Conservation (phyloP, 768 basidiomycete genomes). For the Solioccasus polychromus region DNA sequence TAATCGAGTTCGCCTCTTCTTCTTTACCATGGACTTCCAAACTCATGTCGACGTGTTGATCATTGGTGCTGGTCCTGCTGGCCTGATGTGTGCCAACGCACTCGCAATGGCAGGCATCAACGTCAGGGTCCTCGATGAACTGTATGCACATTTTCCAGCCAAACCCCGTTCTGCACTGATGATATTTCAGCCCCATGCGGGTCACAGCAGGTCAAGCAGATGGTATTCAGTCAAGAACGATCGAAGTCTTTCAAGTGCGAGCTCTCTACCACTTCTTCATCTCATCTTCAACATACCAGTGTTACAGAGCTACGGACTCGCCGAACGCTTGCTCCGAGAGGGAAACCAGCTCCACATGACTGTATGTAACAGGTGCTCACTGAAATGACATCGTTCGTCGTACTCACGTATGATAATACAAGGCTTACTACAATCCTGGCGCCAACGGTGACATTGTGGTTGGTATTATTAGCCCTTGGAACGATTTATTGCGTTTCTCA, state of each 20-base stretch:
- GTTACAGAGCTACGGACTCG: constrained; percentile 68
- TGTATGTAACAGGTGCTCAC: constrained; percentile 38
- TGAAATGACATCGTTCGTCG: no score
- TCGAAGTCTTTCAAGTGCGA: constrained; percentile 48
- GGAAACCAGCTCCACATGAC: constrained; percentile 66
- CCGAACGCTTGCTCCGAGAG: constrained; percentile 55
- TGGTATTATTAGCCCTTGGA: not conserved
- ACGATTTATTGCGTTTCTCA: no score
- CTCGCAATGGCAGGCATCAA: no score
- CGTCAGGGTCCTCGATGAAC: no score
- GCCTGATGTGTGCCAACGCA: no score
- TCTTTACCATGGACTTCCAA: no score
- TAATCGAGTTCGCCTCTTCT: no score
- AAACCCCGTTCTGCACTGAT: no score
- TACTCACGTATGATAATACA: no score
- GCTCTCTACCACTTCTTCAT: not conserved
- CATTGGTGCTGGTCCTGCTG: no score
- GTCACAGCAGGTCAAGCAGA: not conserved
- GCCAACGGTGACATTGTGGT: constrained; percentile 60
- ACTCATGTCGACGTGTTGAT: no score
- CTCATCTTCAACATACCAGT: not conserved
- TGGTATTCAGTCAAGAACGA: constrained; percentile 44
- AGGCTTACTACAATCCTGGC: constrained; percentile 75
- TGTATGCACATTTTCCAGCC: no score
- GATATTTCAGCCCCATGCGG: not conserved